Evolutionary conservation across 2,329 filamentous ascomycete species (phyloP), one percentile per base, ranked within the genome.

Genomic region (Colletotrichum sp.): DNA sequence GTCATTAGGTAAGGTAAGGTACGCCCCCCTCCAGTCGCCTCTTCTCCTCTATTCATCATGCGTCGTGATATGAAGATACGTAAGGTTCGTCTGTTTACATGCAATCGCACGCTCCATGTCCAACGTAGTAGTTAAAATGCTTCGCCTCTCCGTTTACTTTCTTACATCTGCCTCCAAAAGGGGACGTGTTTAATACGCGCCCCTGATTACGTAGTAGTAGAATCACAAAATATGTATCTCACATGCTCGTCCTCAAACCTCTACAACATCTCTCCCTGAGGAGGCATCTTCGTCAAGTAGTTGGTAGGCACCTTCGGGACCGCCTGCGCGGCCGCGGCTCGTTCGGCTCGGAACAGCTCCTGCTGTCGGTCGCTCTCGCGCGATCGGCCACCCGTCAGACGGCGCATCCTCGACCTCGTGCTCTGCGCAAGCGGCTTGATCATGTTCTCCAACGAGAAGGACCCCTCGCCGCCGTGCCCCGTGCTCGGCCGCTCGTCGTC

Each of bases 401-500:
- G 86, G 8, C 92, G 86, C 86, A 94, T 90, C 10, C 92, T 89
- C 14, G 87, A 89, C 48, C 91, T 86, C 16, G 91, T 91, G 57
- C 89, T 87, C 73, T 92, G 89, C 36, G 89, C 87, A 7, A 91
- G 83, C 1, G 91, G 90, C 76, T 89, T 90, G 78, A 93, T 90
- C 87, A 93, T 92, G 72, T 87, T 91, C 79, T 93, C 92, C 28
- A 91, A 83, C 74, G 90, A 90, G 82, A 91, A 92, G 0, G 88
- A 90, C 21, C 86, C 83, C 55, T 89, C 87, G n/a, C 83, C 83
- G 14, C 83, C 83, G 24, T 84, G 81, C 24, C 82, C 84, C 24
- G 83, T 84, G 55, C 81, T 84, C 6, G 84, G 84, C 80, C 89
- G 78, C 83, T 92, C 87, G 79, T 92, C 87, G 83, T 96, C 94